Evolutionary conservation across 176 grass and related monocot species (phyloP).

Genomic region (Melocanna baccifera): DNA sequence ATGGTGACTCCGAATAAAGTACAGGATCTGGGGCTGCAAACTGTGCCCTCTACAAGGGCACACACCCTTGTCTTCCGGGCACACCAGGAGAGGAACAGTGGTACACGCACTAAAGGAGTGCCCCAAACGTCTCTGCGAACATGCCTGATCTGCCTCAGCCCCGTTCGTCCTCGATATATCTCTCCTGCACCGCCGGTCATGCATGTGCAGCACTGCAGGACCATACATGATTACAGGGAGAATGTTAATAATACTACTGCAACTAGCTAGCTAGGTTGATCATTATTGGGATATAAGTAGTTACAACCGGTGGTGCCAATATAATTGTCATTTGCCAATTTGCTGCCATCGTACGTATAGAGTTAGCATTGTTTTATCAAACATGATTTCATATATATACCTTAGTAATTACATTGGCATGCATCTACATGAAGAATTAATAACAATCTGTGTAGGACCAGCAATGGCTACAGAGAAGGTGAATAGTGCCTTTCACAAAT

Average conservation of each 20-base stretch:
- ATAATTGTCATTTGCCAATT: neutral
- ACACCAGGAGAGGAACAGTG: conserved; percentile 23
- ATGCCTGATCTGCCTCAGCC: conserved; percentile 13
- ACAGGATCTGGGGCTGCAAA: conserved; percentile 40
- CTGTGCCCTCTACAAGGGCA: conserved; percentile 53
- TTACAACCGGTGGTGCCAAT: neutral
- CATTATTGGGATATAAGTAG: neutral
- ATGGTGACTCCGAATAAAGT: conserved; percentile 54
- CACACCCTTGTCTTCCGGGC: conserved; percentile 61
- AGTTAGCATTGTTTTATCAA: neutral
- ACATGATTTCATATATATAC: neutral
- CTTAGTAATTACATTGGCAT: neutral
- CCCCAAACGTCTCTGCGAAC: conserved; percentile 40
- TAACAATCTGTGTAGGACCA: neutral
- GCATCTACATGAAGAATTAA: neutral
- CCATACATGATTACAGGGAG: conserved; percentile 5
- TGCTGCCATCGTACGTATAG: neutral
- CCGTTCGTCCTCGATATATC: neutral
- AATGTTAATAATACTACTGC: conserved; percentile 6
- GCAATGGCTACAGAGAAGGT: no score
- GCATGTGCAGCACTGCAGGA: conserved; percentile 19
- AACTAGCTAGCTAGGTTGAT: neutral
- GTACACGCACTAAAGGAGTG: conserved; percentile 37
- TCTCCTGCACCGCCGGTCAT: conserved; percentile 5
- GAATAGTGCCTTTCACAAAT: no score